A percentile compares a stretch with the other conserved stretches of the same genome.
These are phyloP conservation scores for Paraleonurus japonicus DNA, from an alignment of 257 asterid genomes.

Conservation along the genomic window DNA sequence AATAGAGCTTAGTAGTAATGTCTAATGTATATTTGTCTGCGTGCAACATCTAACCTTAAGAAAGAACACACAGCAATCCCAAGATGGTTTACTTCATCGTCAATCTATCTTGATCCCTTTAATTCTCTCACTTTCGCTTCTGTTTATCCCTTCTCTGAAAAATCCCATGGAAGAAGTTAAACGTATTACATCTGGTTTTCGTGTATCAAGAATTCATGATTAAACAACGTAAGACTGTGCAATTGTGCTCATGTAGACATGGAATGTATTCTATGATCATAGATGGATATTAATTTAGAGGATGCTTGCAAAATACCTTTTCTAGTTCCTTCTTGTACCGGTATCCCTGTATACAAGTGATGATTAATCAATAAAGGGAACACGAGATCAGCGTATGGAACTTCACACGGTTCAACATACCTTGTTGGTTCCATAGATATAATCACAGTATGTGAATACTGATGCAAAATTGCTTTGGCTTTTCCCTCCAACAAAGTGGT, in stretches of 20 bases:
- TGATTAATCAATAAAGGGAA: background rate
- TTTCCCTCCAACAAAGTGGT: conserved; percentile 68
- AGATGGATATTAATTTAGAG: background rate
- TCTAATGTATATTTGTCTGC: background rate
- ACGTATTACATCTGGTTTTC: background rate
- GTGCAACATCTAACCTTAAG: background rate
- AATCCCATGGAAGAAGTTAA: background rate
- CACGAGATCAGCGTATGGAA: background rate
- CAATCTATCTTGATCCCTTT: background rate
- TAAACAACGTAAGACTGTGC: background rate
- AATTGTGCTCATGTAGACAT: background rate
- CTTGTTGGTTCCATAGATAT: conserved; percentile 75
- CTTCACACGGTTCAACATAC: conserved; percentile 21
- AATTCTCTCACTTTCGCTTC: conserved; percentile 26
- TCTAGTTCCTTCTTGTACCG: conserved; percentile 50
- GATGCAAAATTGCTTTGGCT: conserved; percentile 81
- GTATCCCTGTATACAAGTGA: conserved; percentile 46
- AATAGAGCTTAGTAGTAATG: background rate
- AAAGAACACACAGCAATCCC: background rate
- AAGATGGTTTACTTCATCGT: background rate
- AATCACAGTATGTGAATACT: conserved; percentile 76
- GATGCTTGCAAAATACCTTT: conserved; percentile 48
- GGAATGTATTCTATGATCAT: background rate
- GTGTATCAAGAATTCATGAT: background rate
- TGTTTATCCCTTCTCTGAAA: conserved; percentile 32